A percentile compares a stretch with the other conserved stretches of the same genome.
Evolutionary conservation across 1,284 basidiomycete genomes (phyloP).

Genomic region (Sporisorium graminicola): DNA sequence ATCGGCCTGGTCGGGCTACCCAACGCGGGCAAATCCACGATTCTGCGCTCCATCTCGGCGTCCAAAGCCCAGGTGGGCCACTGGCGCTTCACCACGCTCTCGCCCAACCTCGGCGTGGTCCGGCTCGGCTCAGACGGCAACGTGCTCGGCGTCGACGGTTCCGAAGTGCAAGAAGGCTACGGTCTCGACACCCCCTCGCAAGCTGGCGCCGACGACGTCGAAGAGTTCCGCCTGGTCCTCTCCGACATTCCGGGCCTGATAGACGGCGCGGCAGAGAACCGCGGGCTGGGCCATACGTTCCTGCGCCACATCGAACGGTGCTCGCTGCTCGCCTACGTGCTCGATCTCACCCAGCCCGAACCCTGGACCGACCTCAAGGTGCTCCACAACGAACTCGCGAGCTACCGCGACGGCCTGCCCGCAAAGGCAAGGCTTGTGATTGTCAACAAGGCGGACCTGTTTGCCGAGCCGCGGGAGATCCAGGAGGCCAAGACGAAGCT

Average conservation of each 20-base stretch:
- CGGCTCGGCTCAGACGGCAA: conserved; percentile 78
- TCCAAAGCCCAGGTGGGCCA: conserved; percentile 85
- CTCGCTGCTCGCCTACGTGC: conserved; percentile 88
- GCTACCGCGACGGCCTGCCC: conserved; percentile 83
- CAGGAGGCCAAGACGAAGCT: conserved; percentile 34
- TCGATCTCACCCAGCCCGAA: conserved; percentile 79
- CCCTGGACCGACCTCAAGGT: conserved; percentile 79
- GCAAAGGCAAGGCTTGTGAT: conserved; percentile 76
- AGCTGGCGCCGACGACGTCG: conserved; percentile 70
- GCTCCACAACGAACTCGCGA: conserved; percentile 84
- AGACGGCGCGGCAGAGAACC: conserved; percentile 83
- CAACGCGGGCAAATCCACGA: conserved; percentile 83
- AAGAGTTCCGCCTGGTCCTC: conserved; percentile 84
- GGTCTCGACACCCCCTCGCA: conserved; percentile 13
- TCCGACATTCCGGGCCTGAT: conserved; percentile 98
- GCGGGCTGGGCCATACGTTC: conserved; percentile 94
- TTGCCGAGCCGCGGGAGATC: conserved; percentile 12
- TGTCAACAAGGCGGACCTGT: conserved; percentile 89
- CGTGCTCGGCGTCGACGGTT: conserved; percentile 39
- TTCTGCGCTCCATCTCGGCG: conserved; percentile 88
- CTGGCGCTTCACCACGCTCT: conserved; percentile 94
- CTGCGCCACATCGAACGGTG: conserved; percentile 93
- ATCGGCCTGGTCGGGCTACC: conserved; percentile 95
- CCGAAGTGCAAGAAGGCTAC: conserved; percentile 43
- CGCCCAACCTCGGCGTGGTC: conserved; percentile 93